Conservation (phyloP, 345 rosid genomes). For the Camelina laxa region DNA sequence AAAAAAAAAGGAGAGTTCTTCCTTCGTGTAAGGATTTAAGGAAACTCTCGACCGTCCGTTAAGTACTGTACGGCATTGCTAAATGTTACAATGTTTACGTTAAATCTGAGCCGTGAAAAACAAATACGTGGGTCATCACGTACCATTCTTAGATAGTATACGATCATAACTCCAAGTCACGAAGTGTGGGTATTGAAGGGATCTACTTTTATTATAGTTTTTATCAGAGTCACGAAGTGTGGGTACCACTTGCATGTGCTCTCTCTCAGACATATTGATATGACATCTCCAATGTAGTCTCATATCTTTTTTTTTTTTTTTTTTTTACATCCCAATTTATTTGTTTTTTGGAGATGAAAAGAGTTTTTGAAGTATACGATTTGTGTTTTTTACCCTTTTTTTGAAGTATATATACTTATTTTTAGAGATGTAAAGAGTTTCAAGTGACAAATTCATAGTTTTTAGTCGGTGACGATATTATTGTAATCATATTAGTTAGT, state of each 20-base stretch:
- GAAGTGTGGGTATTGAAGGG: neutral
- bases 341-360: neutral
- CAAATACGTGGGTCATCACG: conserved; percentile 6
- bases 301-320: neutral
- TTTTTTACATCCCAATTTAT: neutral
- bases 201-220: neutral
- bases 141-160: conserved; percentile 1
- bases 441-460: too few species aligned
- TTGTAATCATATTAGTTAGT: neutral
- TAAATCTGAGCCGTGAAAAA: conserved; percentile 31
- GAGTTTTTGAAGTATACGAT: too few species aligned
- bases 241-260: conserved; percentile 40
- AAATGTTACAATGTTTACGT: neutral
- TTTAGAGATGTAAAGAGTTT: too few species aligned
- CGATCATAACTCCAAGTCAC: conserved; percentile 22
- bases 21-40: conserved; percentile 24
- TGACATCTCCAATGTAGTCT: neutral
- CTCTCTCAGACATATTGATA: conserved; percentile 16
- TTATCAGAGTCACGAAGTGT: conserved; percentile 2
- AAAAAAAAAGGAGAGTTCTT: neutral
- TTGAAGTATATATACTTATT: too few species aligned
- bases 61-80: conserved; percentile 41
- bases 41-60: conserved; percentile 32
- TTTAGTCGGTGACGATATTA: neutral
- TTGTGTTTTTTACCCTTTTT: too few species aligned